Base-by-base conservation (phyloP, 2,329 filamentous ascomycete species). In the Blastomyces emzantsi region DNA sequence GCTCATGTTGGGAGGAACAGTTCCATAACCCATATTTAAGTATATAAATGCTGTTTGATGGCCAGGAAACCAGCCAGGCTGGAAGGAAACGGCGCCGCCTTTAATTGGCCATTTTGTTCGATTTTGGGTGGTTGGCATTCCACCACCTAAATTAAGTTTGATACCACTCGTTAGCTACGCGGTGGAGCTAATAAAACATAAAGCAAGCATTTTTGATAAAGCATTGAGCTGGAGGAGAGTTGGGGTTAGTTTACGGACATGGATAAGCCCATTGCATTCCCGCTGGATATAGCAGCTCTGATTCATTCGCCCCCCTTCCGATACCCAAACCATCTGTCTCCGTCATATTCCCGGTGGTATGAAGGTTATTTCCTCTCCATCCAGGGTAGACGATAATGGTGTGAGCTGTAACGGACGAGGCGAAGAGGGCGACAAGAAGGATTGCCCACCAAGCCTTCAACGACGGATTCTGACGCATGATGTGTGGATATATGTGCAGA, bases 191-290 rank as follows among this genome's bases (percentile, higher is more conserved):
- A 36, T 36, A 49, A 33, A 63, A 25, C 33, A 58, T 63, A 13
- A 47, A 36, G 19, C 33, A 8, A 9, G 33, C 33, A 15, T 3
- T 55, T 55, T 36, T 6, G 28, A 30, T 36, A n/a, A 6, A 36
- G 28, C 30, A 7, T 19, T n/a, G 30, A 30, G 7, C 9, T 36
- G 5, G 30, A n/a, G 36, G 25, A 57, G 62, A 25, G 9, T 62
- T 28, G 39, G 58, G 63, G 3, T n/a, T 25, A 25, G 33, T n/a
- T n/a, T 47, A 80, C 90, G 79, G 81, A 96, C 92, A 97, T 76
- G 92, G 92, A 80, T 96, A 96, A 74, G 87, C 86, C 92, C 92
- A 97, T 79, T 96, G 89, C 90, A 94, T 93, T 77, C 92, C 92
- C 69, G 90, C 96, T 1, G 92, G 92, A 69, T 85, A 94, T 0